A percentile compares a stretch with the other conserved stretches of the same genome.
phyloP scores from a whole-genome alignment of 2,329 filamentous ascomycete genomes.

The Blastomyces emzantsi region DNA sequence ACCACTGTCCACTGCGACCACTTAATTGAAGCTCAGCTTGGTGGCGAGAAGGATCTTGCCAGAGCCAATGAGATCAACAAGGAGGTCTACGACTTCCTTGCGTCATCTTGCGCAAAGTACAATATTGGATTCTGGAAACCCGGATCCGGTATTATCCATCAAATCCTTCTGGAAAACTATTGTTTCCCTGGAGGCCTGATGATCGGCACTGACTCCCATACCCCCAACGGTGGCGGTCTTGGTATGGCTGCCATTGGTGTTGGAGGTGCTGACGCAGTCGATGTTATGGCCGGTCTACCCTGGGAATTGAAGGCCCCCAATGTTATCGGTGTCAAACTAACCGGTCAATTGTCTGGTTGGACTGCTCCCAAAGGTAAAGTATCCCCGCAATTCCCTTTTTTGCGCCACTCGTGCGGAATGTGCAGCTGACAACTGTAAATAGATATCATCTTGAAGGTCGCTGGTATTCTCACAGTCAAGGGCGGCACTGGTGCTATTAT shows the following conservation, averaged over 20 bases:
- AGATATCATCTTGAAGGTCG: conserved; percentile 97
- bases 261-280: conserved; percentile 94
- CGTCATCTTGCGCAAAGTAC: conserved; percentile 93
- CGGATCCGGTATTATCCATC: conserved; percentile 98
- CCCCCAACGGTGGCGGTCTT: conserved; percentile 92
- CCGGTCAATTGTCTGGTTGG: conserved; percentile 83
- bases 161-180: conserved; percentile 98
- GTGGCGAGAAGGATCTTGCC: conserved; percentile 85
- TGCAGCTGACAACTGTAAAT: conserved; percentile 12
- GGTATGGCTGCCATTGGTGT: conserved; percentile 94
- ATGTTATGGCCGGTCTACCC: conserved; percentile 93
- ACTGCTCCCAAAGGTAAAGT: conserved; percentile 75
- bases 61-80: conserved; percentile 92
- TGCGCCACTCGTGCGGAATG: not conserved
- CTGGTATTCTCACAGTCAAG: conserved; percentile 94
- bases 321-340: conserved; percentile 92
- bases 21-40: conserved; percentile 95
- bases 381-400: conserved; percentile 5
- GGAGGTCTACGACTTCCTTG: conserved; percentile 97
- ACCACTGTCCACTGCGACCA: conserved; percentile 98
- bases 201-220: conserved; percentile 97
- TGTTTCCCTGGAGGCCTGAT: conserved; percentile 97
- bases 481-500: conserved; percentile 84
- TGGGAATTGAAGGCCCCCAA: conserved; percentile 99
- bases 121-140: conserved; percentile 99